Evolutionary conservation across 2,329 filamentous ascomycete genomes (phyloP), one percentile per base, ranked within the genome.

Genomic region (Talaromyces sp.): DNA sequence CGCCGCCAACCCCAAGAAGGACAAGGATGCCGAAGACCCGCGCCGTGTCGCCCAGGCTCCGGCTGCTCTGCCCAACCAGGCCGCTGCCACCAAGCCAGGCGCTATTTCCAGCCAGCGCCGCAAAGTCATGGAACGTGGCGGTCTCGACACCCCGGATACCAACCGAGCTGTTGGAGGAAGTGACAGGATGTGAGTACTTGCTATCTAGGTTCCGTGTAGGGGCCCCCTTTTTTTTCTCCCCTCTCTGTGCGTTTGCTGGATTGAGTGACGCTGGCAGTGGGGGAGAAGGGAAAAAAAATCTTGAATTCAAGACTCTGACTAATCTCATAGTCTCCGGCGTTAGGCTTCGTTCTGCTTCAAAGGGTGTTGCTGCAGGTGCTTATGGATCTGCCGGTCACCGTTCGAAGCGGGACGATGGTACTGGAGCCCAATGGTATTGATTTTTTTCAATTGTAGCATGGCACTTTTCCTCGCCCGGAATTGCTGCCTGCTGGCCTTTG

Each of bases 131-230:
- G 90, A 89, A 75, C 86, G 86, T 72, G 84, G 82, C 77, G 71
- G 74, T 65, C 82, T 85, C 49, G 86, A 91, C 75, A 87, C 85
- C 76, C 86, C 87, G 69, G 88, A 90, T 73, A 87, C 87, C 78
- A 88, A 84, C 83, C 86, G 88, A 79, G 87, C 87, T 79, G 85
- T 90, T 74, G 88, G 88, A 77, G 88, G 88, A 81, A 91, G 88
- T 84, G 89, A 92, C 82, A 89, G 92, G 90, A 96, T 96, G 92
- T 96, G 91, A 96, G 92, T 96, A 81, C 84, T 82, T 85, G 84
- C 79, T 82, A 80, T 82, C 76, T 81, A 77, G 82, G 85, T 88
- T 89, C 87, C 86, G 90, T 88, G 89, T 92, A 93, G 93, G 90
- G 88, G 89, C 89, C 87, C 69, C 74, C 73, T 72, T 66, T 84